Conservation (phyloP, 1,139 yeast species). For the Pichia terricola region DNA sequence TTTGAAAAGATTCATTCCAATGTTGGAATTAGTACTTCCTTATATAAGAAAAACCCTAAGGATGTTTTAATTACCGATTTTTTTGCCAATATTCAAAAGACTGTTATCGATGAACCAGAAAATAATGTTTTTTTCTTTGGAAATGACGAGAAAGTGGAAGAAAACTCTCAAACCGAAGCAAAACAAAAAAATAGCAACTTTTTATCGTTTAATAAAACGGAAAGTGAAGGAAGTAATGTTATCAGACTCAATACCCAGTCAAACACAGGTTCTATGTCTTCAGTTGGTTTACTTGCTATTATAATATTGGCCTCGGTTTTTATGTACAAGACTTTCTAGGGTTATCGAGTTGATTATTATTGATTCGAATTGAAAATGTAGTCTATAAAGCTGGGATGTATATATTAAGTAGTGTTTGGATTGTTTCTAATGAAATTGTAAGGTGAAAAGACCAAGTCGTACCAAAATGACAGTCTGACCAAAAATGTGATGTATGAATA, state of each 20-base stretch:
- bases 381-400: too few species aligned
- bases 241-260: conserved; percentile 1
- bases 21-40: conserved; percentile 82
- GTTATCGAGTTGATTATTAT: too few species aligned
- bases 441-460: too few species aligned
- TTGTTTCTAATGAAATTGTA: too few species aligned
- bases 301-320: neutral
- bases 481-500: too few species aligned
- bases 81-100: conserved; percentile 87
- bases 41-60: conserved; percentile 56
- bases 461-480: too few species aligned
- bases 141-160: conserved; percentile 6
- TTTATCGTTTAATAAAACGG: neutral
- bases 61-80: conserved; percentile 83
- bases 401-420: too few species aligned
- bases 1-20: conserved; percentile 81
- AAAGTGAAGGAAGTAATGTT: neutral
- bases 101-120: conserved; percentile 43
- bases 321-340: neutral
- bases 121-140: conserved; percentile 8
- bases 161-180: neutral
- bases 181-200: neutral
- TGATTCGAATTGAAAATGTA: too few species aligned
- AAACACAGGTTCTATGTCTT: neutral
- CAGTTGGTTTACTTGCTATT: neutral